Base-by-base conservation (phyloP, 1,284 basidiomycete species). In the Ceratorhiza oryzae-sativae region DNA sequence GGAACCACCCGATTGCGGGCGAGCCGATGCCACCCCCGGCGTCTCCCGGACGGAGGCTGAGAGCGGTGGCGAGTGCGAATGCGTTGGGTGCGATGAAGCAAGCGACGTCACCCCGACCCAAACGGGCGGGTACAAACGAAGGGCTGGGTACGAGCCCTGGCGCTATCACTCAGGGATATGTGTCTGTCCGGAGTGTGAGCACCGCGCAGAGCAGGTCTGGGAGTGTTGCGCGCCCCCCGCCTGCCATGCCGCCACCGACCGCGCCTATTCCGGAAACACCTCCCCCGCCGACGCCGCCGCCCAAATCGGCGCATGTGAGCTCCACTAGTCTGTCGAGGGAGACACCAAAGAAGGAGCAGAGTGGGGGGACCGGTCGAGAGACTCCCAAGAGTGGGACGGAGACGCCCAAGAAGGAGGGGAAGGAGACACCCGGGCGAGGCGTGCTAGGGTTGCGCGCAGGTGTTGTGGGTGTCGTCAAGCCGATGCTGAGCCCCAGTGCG, bases 51-150 rank as follows among this genome's bases (percentile, higher is more conserved):
- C 63, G 63, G 25, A 32, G 63, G 39, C 39, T 67, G 32, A 48
- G 63, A 3, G 63, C 63, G 36, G 63, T 67, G 20, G 63, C 63
- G 18, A 67, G 63, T 32, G 63, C 63, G 5, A 67, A 67, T 20
- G 63, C 63, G 34, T 36, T 67, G 23, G 63, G 63, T 45, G 34
- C 63, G 3, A 34, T 67, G 63, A 48, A 34, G 12, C 63, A 67
- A 23, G 36, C 49, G 49, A 18, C 42, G 18, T 45, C 42, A 18
- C 32, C 63, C 13, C 63, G 63, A 25, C 32, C 63, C 9, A 67
- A 67, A 30, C 63, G 63, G 20, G 63, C 63, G n/a, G 63, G 63
- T 2, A 67, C 63, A 15, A 67, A 67, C 49, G 63, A 67, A n/a
- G 63, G 63, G 32, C 63, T 67, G 27, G 51, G 63, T 1, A 67